phyloP scores from a whole-genome alignment of 2,329 filamentous ascomycete species.

The Xylariales sp. region DNA sequence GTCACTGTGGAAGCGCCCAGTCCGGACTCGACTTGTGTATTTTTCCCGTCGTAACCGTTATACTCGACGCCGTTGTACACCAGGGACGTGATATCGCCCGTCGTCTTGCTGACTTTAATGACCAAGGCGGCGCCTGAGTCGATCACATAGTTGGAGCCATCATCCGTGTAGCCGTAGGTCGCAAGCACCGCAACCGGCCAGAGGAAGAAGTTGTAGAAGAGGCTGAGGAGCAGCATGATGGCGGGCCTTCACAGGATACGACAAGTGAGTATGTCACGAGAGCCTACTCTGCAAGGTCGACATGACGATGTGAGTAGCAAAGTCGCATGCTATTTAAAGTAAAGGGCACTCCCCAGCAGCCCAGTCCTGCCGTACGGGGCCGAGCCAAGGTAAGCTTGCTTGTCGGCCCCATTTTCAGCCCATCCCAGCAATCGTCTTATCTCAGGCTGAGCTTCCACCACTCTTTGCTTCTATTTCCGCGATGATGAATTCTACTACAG shows the following conservation, averaged over 20 bases:
- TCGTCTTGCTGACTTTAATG: slow-evolving; percentile 30
- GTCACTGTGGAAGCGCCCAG: slow-evolving; percentile 27
- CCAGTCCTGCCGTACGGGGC: too few relatives aligned
- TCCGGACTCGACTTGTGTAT: slow-evolving; percentile 26
- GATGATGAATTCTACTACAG: too few relatives aligned
- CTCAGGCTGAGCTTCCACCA: too few relatives aligned
- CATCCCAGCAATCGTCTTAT: too few relatives aligned
- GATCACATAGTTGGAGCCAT: slow-evolving; percentile 33
- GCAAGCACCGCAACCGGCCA: slow-evolving; percentile 27
- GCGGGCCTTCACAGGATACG: too few relatives aligned
- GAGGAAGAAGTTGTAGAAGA: slow-evolving; percentile 21
- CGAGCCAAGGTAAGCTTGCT: too few relatives aligned
- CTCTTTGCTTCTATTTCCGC: too few relatives aligned
- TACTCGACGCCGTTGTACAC: slow-evolving; percentile 11
- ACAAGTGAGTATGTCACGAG: neutral
- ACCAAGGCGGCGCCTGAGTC: slow-evolving; percentile 28
- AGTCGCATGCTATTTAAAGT: neutral
- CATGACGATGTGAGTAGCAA: neutral
- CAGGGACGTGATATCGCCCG: slow-evolving; percentile 30
- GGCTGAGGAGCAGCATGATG: slow-evolving; percentile 23
- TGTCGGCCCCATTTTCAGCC: too few relatives aligned
- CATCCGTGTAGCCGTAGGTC: slow-evolving; percentile 34
- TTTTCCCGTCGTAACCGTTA: slow-evolving; percentile 11
- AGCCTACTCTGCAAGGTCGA: neutral
- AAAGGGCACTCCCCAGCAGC: neutral